Conservation (phyloP, 768 basidiomycete genomes). For the Dendrothele bispora region DNA sequence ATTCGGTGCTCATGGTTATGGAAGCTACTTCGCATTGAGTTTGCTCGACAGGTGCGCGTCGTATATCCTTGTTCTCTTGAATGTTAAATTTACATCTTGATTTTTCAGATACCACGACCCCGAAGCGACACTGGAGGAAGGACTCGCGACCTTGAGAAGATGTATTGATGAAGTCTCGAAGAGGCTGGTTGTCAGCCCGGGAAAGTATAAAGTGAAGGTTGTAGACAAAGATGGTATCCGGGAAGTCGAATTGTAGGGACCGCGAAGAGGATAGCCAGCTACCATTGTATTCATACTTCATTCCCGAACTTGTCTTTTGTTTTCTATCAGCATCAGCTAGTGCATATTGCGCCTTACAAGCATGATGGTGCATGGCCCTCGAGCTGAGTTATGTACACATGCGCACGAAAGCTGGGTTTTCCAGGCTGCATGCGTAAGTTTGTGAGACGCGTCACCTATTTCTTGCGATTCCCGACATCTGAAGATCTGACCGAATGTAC, state of each 20-base stretch:
- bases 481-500: too few species aligned
- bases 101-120: slow-evolving; percentile 83
- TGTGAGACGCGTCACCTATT: too few species aligned
- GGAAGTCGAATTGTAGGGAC: slow-evolving; percentile 65
- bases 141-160: slow-evolving; percentile 76
- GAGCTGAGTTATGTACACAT: too few species aligned
- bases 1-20: slow-evolving; percentile 95
- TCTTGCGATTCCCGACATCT: too few species aligned
- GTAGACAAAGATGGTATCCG: slow-evolving; percentile 91
- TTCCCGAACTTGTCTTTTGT: too few species aligned
- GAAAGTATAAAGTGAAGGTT: slow-evolving; percentile 84
- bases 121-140: slow-evolving; percentile 81
- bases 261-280: not conserved
- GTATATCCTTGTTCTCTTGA: not conserved
- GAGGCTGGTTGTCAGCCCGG: slow-evolving; percentile 76
- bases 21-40: slow-evolving; percentile 87
- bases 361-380: too few species aligned
- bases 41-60: slow-evolving; percentile 82
- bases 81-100: slow-evolving; percentile 1
- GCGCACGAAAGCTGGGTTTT: too few species aligned
- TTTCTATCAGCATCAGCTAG: too few species aligned
- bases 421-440: too few species aligned
- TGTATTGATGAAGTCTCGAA: slow-evolving; percentile 89
- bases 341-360: too few species aligned
- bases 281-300: slow-evolving; percentile 6